phyloP scores from a whole-genome alignment of 345 rosid genomes.

The Acer negundo region DNA sequence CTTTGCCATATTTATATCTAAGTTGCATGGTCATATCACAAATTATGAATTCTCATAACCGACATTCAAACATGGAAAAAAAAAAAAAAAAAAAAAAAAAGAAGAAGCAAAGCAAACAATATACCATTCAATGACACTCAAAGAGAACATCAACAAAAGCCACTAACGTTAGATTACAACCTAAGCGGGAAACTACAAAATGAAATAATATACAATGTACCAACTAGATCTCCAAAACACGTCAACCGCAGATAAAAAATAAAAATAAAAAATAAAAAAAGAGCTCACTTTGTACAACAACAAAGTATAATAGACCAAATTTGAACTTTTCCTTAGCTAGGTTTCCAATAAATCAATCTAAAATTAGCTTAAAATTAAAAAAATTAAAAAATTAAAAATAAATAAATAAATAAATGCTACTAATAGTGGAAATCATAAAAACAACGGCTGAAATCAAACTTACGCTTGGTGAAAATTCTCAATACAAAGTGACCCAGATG shows the following conservation, averaged over 20 bases:
- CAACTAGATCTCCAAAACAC: slow-evolving; percentile 19
- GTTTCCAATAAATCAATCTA: slow-evolving; percentile 15
- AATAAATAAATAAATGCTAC: no score
- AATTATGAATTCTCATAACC: background rate
- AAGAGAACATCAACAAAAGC: background rate
- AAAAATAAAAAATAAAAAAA: background rate
- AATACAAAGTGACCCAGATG: slow-evolving; percentile 54
- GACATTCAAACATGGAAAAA: background rate
- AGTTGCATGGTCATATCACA: background rate
- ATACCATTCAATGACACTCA: background rate
- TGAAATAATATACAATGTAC: slow-evolving; percentile 12
- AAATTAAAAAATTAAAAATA: background rate
- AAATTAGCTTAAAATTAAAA: slow-evolving; percentile 4
- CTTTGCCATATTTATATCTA: background rate
- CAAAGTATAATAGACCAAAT: slow-evolving; percentile 3
- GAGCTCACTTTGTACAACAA: background rate
- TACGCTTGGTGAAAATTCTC: slow-evolving; percentile 78
- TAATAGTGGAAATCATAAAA: background rate
- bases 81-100: no score
- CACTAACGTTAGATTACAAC: background rate
- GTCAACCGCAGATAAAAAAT: slow-evolving; percentile 1
- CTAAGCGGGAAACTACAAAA: background rate
- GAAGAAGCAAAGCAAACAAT: background rate
- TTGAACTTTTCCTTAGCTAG: background rate
- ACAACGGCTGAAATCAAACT: slow-evolving; percentile 31